These are phyloP conservation scores for Sanguinoderma infundibulare DNA, from an alignment of 1,284 basidiomycete species.

Conservation along the genomic window DNA sequence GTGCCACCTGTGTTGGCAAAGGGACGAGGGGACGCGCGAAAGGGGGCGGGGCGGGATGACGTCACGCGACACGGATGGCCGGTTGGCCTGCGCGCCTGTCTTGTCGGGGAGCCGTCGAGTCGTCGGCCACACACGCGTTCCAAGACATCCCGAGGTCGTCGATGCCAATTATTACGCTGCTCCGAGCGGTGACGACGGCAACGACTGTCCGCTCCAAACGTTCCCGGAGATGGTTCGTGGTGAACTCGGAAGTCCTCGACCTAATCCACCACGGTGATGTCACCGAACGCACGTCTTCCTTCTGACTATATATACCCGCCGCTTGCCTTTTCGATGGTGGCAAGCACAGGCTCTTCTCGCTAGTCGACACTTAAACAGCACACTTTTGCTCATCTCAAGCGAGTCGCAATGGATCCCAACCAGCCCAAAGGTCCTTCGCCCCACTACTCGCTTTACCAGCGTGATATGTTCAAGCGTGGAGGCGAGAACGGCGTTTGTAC, in stretches of 20 bases:
- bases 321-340: neutral
- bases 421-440: slow-evolving; percentile 56
- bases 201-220: too few species aligned
- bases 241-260: neutral
- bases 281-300: neutral
- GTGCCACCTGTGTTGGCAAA: too few species aligned
- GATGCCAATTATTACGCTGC: neutral
- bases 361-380: neutral
- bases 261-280: neutral
- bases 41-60: slow-evolving; percentile 9
- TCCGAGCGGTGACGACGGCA: too few species aligned
- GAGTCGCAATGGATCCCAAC: slow-evolving; percentile 51
- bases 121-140: neutral
- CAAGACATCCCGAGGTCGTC: neutral
- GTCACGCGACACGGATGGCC: slow-evolving; percentile 23
- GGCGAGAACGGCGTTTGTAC: slow-evolving; percentile 44
- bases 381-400: neutral
- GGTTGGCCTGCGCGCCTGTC: neutral
- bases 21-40: neutral
- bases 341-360: neutral
- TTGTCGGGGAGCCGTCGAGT: slow-evolving; percentile 12
- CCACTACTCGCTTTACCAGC: slow-evolving; percentile 60
- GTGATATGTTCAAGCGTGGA: slow-evolving; percentile 53
- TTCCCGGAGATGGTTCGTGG: too few species aligned
- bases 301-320: neutral